Evolutionary conservation across 2,329 filamentous ascomycete genomes (phyloP), one percentile per base, ranked within the genome.

Genomic region (Colletotrichum gloeosporioides): DNA sequence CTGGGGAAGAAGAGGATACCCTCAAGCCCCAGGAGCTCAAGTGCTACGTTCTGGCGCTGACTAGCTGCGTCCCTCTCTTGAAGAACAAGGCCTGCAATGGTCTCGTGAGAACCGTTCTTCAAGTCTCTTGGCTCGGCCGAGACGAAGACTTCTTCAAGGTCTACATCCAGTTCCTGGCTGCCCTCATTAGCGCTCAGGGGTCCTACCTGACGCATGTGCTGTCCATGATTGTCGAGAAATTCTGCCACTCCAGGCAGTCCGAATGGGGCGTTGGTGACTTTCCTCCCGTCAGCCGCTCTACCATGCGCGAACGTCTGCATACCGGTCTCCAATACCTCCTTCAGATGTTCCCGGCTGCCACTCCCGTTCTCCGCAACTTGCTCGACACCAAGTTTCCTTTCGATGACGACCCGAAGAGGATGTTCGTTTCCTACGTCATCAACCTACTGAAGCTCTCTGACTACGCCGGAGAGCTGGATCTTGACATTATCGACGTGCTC

Each of bases 351-450:
- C 96, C 97, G 4, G 94, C 96, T 36, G 94, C 95, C 6, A 93
- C 93, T 77, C 89, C 92, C 44, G 90, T 93, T 3, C 87, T 98
- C 34, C 91, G 93, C 49, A 90, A 91, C 39, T 87, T 96, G 65
- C 84, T 98, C 53, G 86, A 90, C 65, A 84, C 88, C 66, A 93
- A 93, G 57, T 98, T 98, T 77, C 95, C 96, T 1, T 95, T 92
- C 76, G 90, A 94, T 66, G 93, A 93, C 78, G 95, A 98, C 69
- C 92, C 93, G 6, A 93, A 94, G 77, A 93, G 93, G 78, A 89
- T 92, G n/a, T 96, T 98, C 83, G 91, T 96, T 79, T 92, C 93
- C n/a, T 99, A 98, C 81, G 93, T 98, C 74, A 90, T 94, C 80
- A 98, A 99, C 82, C 87, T 99, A 12, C 87, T 99, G 31, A 91